Evolutionary conservation across 2,329 filamentous ascomycete species (phyloP).

Genomic region (Penicillium sp.): DNA sequence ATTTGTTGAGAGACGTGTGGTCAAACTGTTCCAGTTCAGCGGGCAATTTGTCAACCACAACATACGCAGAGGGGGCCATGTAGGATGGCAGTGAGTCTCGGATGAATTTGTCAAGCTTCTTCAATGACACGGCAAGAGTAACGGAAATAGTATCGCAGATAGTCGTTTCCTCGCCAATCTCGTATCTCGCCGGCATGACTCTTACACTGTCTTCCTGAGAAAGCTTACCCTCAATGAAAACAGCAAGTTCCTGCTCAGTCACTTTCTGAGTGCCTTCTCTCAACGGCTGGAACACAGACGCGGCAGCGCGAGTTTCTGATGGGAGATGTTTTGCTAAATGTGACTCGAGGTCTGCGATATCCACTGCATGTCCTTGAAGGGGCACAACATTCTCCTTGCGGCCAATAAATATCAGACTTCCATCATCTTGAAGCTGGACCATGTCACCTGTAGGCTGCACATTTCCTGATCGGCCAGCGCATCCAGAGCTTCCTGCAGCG

Average conservation of each 20-base stretch:
- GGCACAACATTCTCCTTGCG: slow-evolving; percentile 34
- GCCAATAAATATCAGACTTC: slow-evolving; percentile 32
- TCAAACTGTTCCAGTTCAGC: slow-evolving; percentile 27
- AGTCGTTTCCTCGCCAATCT: slow-evolving; percentile 8
- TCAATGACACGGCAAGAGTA: slow-evolving; percentile 36
- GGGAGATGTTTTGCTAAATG: slow-evolving; percentile 40
- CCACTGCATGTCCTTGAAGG: slow-evolving; percentile 40
- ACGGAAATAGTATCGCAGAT: slow-evolving; percentile 28
- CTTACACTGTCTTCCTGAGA: slow-evolving; percentile 27
- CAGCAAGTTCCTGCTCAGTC: slow-evolving; percentile 22
- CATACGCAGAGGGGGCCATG: slow-evolving; percentile 45
- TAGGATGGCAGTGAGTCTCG: slow-evolving; percentile 46
- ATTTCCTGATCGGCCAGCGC: slow-evolving; percentile 31
- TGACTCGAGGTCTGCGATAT: slow-evolving; percentile 42
- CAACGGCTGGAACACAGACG: slow-evolving; percentile 25
- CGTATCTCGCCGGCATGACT: slow-evolving; percentile 25
- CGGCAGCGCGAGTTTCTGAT: slow-evolving; percentile 25
- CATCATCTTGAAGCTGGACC: slow-evolving; percentile 30
- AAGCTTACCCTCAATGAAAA: slow-evolving; percentile 36
- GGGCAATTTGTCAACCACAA: slow-evolving; percentile 43
- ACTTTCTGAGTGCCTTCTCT: slow-evolving; percentile 12
- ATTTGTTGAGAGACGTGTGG: slow-evolving; percentile 29
- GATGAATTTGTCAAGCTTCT: slow-evolving; percentile 45
- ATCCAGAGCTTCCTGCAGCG: slow-evolving; percentile 31
- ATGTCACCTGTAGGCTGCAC: slow-evolving; percentile 34